These are phyloP conservation scores for Linanthus parryae DNA, from an alignment of 148 eudicot genomes.

Conservation along the genomic window DNA sequence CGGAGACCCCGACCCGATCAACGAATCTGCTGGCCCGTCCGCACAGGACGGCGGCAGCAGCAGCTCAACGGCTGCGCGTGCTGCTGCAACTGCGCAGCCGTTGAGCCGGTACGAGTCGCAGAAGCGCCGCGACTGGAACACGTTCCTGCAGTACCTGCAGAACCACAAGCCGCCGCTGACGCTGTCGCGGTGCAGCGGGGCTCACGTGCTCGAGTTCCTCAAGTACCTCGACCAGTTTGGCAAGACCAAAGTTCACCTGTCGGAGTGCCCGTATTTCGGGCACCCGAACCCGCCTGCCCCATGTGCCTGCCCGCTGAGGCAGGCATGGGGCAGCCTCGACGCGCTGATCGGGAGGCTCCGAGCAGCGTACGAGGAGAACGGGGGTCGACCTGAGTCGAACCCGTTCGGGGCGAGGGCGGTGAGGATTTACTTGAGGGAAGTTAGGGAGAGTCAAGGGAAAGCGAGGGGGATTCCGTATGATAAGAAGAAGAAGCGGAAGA, in stretches of 20 bases:
- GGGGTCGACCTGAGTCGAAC: constrained; percentile 19
- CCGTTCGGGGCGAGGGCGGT: constrained; percentile 24
- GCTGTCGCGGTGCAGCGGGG: constrained; percentile 10
- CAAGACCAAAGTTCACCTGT: constrained; percentile 23
- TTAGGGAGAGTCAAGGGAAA: constrained; percentile 22
- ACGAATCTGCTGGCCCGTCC: not conserved
- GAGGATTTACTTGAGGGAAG: constrained; percentile 15
- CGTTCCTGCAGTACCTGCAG: constrained; percentile 26
- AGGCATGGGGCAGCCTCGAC: constrained; percentile 31
- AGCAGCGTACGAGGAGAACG: constrained; percentile 27
- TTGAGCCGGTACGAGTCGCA: constrained; percentile 28
- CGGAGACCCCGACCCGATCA: constrained; percentile 10
- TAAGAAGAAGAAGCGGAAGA: constrained; percentile 36
- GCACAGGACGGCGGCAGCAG: constrained; percentile 5
- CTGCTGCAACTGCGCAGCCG: constrained; percentile 6
- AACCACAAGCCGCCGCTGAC: constrained; percentile 26
- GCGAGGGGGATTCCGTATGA: constrained; percentile 23
- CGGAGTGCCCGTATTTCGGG: constrained; percentile 19
- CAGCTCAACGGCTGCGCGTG: constrained; percentile 10
- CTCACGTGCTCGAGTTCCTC: constrained; percentile 22
- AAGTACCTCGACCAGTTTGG: constrained; percentile 22
- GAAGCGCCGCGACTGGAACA: constrained; percentile 34
- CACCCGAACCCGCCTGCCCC: constrained; percentile 14
- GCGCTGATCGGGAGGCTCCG: constrained; percentile 24
- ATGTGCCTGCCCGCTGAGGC: constrained; percentile 24